phyloP scores from a whole-genome alignment of 2,329 filamentous ascomycete species.

The Ciborinia camelliae region DNA sequence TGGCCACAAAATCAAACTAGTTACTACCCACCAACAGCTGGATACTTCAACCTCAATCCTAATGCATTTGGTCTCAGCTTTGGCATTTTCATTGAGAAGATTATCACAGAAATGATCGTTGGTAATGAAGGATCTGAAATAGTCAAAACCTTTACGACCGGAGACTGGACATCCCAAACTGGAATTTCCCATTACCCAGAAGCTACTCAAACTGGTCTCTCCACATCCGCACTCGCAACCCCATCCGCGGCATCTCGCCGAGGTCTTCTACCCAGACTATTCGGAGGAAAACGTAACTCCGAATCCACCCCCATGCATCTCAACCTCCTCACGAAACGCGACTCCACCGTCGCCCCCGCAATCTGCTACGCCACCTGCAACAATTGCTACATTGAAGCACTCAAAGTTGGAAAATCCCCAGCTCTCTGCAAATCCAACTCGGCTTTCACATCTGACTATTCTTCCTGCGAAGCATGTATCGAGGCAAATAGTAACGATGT shows the following conservation, averaged over 20 bases:
- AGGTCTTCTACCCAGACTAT: neutral
- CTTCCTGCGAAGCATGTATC: slow-evolving; percentile 40
- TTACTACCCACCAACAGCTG: slow-evolving; percentile 51
- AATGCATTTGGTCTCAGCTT: slow-evolving; percentile 59
- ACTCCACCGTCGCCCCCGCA: slow-evolving; percentile 42
- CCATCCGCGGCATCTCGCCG: neutral
- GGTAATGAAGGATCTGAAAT: slow-evolving; percentile 21
- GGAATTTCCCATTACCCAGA: slow-evolving; percentile 42
- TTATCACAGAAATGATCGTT: slow-evolving; percentile 38
- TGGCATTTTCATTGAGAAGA: slow-evolving; percentile 54
- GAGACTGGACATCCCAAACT: slow-evolving; percentile 54
- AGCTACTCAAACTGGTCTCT: slow-evolving; percentile 9
- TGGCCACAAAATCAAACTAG: slow-evolving; percentile 48
- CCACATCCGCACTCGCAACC: slow-evolving; percentile 9
- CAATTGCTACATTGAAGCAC: slow-evolving; percentile 46
- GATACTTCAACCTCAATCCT: slow-evolving; percentile 65
- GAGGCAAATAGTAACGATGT: slow-evolving; percentile 15
- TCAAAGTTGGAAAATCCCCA: slow-evolving; percentile 46
- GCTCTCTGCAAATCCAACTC: slow-evolving; percentile 46
- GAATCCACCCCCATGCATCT: neutral
- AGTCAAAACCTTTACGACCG: slow-evolving; percentile 48
- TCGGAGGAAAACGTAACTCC: neutral
- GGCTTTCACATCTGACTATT: slow-evolving; percentile 41
- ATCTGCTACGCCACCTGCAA: slow-evolving; percentile 55
- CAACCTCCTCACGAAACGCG: slow-evolving; percentile 40